phyloP scores from a whole-genome alignment of 192 early-diverging fungal genomes.

The Paraglomus occultum region DNA sequence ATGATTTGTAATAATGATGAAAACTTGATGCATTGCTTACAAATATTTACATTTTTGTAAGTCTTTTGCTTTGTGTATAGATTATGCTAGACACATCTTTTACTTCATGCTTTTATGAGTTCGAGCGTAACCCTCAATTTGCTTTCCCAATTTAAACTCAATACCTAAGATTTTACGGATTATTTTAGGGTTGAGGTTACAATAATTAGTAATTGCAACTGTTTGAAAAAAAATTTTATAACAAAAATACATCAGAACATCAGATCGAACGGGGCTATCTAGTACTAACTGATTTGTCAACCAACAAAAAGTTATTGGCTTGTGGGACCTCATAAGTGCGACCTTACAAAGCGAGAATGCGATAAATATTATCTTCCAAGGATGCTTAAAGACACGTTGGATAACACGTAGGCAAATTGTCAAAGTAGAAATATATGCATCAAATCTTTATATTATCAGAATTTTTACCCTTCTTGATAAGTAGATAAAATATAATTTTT shows the following conservation, averaged over 20 bases:
- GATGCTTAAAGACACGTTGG: slow-evolving; percentile 27
- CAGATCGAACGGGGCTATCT: slow-evolving; percentile 16
- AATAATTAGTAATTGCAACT: not conserved
- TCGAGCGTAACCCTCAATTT: slow-evolving; percentile 22
- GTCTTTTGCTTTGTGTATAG: slow-evolving; percentile 1
- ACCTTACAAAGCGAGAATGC: slow-evolving; percentile 22
- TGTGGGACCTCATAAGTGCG: slow-evolving; percentile 27
- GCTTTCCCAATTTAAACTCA: slow-evolving; percentile 2
- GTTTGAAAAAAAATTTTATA: slow-evolving; percentile 13
- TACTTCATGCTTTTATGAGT: slow-evolving; percentile 20
- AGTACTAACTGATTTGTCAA: not conserved
- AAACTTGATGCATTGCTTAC: slow-evolving; percentile 3
- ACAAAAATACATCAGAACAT: slow-evolving; percentile 28
- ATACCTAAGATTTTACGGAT: slow-evolving; percentile 1
- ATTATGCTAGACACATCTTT: slow-evolving; percentile 6
- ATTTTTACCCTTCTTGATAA: not conserved
- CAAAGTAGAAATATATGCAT: slow-evolving; percentile 10
- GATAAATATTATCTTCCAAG: slow-evolving; percentile 3
- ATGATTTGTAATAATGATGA: not conserved
- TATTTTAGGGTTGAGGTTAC: slow-evolving; percentile 13
- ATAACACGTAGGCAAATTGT: slow-evolving; percentile 18
- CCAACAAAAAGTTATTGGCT: slow-evolving; percentile 17
- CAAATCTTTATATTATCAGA: slow-evolving; percentile 27
- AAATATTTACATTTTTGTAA: slow-evolving; percentile 23
- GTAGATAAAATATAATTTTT: slow-evolving; percentile 19